Base-by-base conservation (phyloP, 2,329 filamentous ascomycete species). In the Hymenoscyphus linearis region DNA sequence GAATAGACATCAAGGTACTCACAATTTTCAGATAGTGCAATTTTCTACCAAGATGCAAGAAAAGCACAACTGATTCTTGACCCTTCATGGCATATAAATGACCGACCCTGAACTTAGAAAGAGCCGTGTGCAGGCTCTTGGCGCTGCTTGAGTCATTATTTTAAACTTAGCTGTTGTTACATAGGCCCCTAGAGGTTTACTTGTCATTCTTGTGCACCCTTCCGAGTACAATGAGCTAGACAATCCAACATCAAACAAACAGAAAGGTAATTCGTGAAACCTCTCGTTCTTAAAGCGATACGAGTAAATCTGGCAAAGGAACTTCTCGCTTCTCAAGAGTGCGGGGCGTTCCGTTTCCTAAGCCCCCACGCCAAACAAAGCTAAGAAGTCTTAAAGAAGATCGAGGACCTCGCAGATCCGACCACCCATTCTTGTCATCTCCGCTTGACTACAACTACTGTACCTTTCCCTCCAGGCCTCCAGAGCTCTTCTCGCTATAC, bases 371-470 rank as follows among this genome's bases (percentile, higher is more conserved):
- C 44, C 44, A 50, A 50, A 50, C 44, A 50, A 50, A 50, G 44
- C 44, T 50, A 50, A 50, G 6, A 31, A n/a, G n/a, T n/a, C n/a
- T n/a, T n/a, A n/a, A n/a, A 50, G 44, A 50, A 50, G 44, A 50
- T 50, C 44, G 31, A 31, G 31, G 31, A 9, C 10, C 44, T 50
- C n/a, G 22, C 18, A 47, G 18, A 44, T 16, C 7, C 44, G 18
- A 50, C 44, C 44, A 34, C 52, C 52, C 34, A 36, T 36, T 34
- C 54, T 56, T 26, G 54, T 56, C 54, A 40, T 56, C n/a, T 50
- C 44, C 18, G 10, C 7, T 22, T 18, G n/a, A 47, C 31, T 31
- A 5, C 31, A 31, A 31, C 31, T 31, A 31, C 31, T 31, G 6
- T 31, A 31, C 31, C 31, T 31, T 9, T 31, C 31, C n/a, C n/a